phyloP scores from a whole-genome alignment of 228 moss, liverwort and hornwort species.

The Sphagnum magellanicum region DNA sequence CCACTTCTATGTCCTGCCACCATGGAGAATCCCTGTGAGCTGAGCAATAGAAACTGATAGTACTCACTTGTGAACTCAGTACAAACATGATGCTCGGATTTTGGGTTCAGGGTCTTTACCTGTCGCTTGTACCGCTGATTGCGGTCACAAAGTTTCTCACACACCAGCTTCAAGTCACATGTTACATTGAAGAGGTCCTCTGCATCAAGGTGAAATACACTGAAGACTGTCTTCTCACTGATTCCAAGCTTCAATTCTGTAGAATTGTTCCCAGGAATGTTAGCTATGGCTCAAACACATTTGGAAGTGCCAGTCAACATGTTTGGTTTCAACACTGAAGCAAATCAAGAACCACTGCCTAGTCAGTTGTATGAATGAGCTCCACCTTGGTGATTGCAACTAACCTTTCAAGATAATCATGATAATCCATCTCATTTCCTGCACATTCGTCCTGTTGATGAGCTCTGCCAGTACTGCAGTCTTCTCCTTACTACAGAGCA shows the following conservation, averaged over 20 bases:
- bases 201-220: slow-evolving; percentile 88
- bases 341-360: too few species aligned
- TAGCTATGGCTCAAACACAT: too few species aligned
- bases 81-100: too few species aligned
- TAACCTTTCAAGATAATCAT: slow-evolving; percentile 93
- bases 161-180: slow-evolving; percentile 74
- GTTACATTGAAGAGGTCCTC: slow-evolving; percentile 79
- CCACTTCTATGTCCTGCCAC: slow-evolving; percentile 85
- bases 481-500: slow-evolving; percentile 43
- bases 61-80: too few species aligned
- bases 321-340: too few species aligned
- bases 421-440: slow-evolving; percentile 89
- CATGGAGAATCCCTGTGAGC: background rate
- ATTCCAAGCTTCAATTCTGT: slow-evolving; percentile 84
- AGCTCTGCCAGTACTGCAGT: slow-evolving; percentile 59
- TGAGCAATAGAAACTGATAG: too few species aligned
- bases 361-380: too few species aligned
- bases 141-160: slow-evolving; percentile 73
- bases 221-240: slow-evolving; percentile 87
- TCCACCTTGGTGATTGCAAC: too few species aligned
- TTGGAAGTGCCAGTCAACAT: too few species aligned
- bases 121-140: slow-evolving; percentile 60
- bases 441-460: slow-evolving; percentile 76
- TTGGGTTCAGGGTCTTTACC: slow-evolving; percentile 21
- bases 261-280: background rate